Evolutionary conservation across 2,329 filamentous ascomycete species (phyloP).

Genomic region (Colletotrichum sojae): DNA sequence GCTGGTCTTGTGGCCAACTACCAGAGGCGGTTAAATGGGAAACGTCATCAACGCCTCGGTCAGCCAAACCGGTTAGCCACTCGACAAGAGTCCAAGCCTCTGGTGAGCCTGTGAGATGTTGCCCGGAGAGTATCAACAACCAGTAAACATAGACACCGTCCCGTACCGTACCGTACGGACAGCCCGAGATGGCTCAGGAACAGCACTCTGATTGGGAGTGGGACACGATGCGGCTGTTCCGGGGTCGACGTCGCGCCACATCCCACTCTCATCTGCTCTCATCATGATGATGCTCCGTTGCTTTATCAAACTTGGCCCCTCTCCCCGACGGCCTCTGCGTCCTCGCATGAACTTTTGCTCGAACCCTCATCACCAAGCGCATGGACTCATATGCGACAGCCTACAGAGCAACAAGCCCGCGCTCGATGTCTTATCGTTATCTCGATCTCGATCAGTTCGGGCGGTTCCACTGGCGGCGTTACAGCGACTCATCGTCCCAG

Average conservation of each 20-base stretch:
- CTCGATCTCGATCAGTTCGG: slow-evolving; percentile 27
- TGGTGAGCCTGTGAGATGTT: no score
- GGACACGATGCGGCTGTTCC: neutral
- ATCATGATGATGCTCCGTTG: no score
- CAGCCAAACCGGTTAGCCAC: no score
- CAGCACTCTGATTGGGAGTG: slow-evolving; percentile 20
- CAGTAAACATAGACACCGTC: neutral
- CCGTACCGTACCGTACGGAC: slow-evolving; percentile 12
- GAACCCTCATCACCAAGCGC: neutral
- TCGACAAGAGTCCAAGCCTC: no score
- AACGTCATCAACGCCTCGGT: slow-evolving; percentile 35
- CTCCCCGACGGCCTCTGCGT: slow-evolving; percentile 11
- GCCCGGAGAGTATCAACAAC: neutral
- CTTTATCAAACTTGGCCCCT: neutral
- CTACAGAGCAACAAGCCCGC: neutral
- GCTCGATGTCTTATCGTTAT: slow-evolving; percentile 32
- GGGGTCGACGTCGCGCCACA: neutral
- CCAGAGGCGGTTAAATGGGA: slow-evolving; percentile 25
- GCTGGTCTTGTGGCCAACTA: slow-evolving; percentile 33
- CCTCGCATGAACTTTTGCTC: slow-evolving; percentile 14
- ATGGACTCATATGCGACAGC: slow-evolving; percentile 14
- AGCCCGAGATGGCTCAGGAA: slow-evolving; percentile 24
- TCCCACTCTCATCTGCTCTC: neutral
- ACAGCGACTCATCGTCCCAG: neutral
- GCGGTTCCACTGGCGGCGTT: neutral